A percentile compares a stretch with the other conserved stretches of the same genome.
Conservation (phyloP, 2,329 filamentous ascomycete genomes). For the Alternaria alternata region DNA sequence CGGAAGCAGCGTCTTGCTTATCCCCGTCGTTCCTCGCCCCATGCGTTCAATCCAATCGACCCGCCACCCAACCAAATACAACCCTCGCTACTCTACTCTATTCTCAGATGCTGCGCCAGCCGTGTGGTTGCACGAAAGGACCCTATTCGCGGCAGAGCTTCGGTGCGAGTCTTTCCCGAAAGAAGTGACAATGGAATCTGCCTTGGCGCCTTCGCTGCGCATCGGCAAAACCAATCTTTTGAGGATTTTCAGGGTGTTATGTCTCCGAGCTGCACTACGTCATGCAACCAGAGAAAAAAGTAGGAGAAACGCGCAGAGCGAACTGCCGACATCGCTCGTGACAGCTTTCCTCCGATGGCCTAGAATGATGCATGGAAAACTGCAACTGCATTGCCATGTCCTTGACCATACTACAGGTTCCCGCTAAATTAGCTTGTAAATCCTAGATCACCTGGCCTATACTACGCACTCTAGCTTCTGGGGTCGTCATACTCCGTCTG, state of each 20-base stretch:
- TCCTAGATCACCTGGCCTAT: slow-evolving; percentile 1
- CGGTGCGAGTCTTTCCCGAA: not conserved
- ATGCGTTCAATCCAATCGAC: not conserved
- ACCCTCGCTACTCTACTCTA: not conserved
- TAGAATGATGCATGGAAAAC: slow-evolving; percentile 1
- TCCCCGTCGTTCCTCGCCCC: not conserved
- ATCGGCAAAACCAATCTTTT: no score
- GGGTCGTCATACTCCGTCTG: not conserved
- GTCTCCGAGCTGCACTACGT: not conserved
- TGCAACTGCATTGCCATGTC: not conserved
- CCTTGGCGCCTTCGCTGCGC: no score
- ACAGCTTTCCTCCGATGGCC: not conserved
- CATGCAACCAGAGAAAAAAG: slow-evolving; percentile 6
- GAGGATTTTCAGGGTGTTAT: no score
- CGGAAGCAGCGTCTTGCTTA: not conserved
- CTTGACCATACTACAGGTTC: slow-evolving; percentile 7
- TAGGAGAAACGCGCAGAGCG: slow-evolving; percentile 11
- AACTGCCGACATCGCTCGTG: not conserved
- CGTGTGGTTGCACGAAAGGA: not conserved
- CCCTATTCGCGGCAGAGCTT: not conserved
- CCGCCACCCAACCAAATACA: not conserved
- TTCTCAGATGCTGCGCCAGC: not conserved
- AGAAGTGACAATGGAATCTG: no score
- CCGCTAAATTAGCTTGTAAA: slow-evolving; percentile 6
- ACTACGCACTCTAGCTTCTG: not conserved